Percentiles rank a stretch among this genome's conserved stretches.
Evolutionary conservation across 2,329 filamentous ascomycete genomes (phyloP).

Genomic region (Epichloe coenophiala): DNA sequence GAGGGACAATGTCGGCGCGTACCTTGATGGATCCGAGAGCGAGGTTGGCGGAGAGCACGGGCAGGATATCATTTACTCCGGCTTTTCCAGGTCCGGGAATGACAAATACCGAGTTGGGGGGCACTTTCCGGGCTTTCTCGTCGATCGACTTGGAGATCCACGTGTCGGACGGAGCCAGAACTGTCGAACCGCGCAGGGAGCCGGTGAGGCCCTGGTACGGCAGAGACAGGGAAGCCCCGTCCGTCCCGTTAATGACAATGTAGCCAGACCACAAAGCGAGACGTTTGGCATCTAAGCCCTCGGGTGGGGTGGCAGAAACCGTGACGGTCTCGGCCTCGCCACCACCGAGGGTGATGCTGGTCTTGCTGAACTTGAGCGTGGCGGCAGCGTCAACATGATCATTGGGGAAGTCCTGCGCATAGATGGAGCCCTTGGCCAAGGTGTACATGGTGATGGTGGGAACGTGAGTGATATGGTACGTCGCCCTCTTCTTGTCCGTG

Average conservation of each 20-base stretch:
- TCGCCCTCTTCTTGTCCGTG: conserved; percentile 31
- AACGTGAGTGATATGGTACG: conserved; percentile 37
- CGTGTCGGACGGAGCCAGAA: conserved; percentile 12
- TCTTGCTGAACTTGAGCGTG: conserved; percentile 9
- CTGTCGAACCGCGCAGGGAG: conserved; percentile 17
- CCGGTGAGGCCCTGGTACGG: conserved; percentile 28
- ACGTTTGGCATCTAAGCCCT: conserved; percentile 3
- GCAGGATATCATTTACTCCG: conserved; percentile 19
- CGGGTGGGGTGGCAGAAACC: conserved; percentile 4
- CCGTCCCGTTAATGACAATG: conserved; percentile 19
- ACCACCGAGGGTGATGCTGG: conserved; percentile 2
- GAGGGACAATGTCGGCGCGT: conserved; percentile 30
- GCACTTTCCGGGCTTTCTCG: conserved; percentile 11
- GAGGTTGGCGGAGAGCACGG: conserved; percentile 26
- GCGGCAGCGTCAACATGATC: conserved; percentile 28
- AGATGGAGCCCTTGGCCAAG: conserved; percentile 18
- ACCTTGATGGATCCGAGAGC: conserved; percentile 32
- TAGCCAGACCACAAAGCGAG: conserved; percentile 9
- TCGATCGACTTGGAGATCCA: conserved; percentile 23
- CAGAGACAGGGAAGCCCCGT: conserved; percentile 22
- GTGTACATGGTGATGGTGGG: conserved; percentile 42
- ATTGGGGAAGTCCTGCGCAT: conserved; percentile 31
- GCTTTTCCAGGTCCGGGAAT: conserved; percentile 27
- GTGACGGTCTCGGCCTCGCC: conserved; percentile 4
- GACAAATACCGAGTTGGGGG: conserved; percentile 24